A percentile compares a stretch with the other conserved stretches of the same genome.
Conservation (phyloP, 306 rosid genomes). For the Medicago truncatula region DNA sequence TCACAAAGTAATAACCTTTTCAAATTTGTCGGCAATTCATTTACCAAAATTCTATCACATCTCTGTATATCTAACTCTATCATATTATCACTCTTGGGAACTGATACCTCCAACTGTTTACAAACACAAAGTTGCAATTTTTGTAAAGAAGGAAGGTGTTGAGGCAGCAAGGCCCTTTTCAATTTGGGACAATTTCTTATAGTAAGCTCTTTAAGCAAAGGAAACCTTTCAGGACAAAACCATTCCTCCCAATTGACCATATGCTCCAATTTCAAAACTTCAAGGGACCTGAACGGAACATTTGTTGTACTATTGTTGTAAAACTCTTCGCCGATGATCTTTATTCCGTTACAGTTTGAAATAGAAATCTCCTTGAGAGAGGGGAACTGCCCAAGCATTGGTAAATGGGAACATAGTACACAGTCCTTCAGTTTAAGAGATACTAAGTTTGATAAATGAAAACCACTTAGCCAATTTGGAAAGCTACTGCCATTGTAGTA, state of each 20-base stretch:
- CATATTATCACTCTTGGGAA: background rate
- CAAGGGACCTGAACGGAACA: background rate
- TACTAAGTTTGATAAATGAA: background rate
- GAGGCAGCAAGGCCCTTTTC: background rate
- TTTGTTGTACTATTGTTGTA: background rate
- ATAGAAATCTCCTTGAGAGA: conserved; percentile 22
- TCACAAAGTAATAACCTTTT: background rate
- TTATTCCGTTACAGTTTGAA: background rate
- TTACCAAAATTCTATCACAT: no score
- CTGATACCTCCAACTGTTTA: background rate
- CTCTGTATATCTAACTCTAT: no score
- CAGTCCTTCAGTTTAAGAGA: background rate
- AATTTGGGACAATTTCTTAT: background rate
- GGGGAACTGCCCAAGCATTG: conserved; percentile 38
- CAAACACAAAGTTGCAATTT: background rate
- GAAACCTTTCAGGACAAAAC: background rate
- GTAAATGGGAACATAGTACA: conserved; percentile 3
- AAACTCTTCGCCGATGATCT: conserved; percentile 19
- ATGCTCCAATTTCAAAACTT: background rate
- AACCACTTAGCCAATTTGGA: conserved; percentile 40
- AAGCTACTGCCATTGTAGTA: background rate
- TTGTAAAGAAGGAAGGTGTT: conserved; percentile 11
- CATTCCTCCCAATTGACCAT: background rate
- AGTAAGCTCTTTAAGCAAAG: background rate
- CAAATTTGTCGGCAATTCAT: background rate